Evolutionary conservation across 352 stramenopile species (phyloP), one percentile per base, ranked within the genome.

Genomic region (Globisporangium megalacanthum): DNA sequence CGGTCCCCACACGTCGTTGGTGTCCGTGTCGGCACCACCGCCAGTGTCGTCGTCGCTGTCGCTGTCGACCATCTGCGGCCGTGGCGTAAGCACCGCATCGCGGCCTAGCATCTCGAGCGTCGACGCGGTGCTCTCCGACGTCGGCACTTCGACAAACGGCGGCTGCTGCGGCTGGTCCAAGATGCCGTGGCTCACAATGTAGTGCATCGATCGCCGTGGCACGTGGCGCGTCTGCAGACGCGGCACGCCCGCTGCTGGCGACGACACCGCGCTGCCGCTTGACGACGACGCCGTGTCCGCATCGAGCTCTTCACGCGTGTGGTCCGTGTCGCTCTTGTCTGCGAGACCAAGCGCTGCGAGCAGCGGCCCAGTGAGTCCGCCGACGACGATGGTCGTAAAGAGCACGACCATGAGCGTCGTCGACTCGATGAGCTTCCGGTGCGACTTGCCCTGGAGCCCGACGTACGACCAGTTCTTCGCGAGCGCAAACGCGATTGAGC

Each of bases 401-500:
- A 94, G 75, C 33, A 94, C 85, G 45, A 94, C 80, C 68, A 92
- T 86, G 45, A 94, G 64, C 54, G 84, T 92, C n/a, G 84, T 94
- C 22, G 82, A 92, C 56, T 92, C 84, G 44, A 94, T 88, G 5
- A 94, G 65, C 47, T 87, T 87, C 20, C 79, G 81, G 54, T 94
- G 84, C 7, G 79, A 91, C 14, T 59, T 64, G 22, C 82, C 78
- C 45, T 86, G 57, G 45, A 86, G 62, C 9, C 82, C 83, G 56
- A 89, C 68, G 59, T 92, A 92, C 44, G 76, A 83, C 84, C 84
- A 94, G 52, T 82, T 92, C 66, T 92, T 92, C 20, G 83, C 84
- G 31, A 96, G 77, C 22, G 91, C 88, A 60, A 97, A 98, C 14
- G 92, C 86, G 50, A 98, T 96, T 14, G 94, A 97, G 37, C 94